Conservation (phyloP, 495 filamentous ascomycete genomes). For the Penicillium cataractarum region DNA sequence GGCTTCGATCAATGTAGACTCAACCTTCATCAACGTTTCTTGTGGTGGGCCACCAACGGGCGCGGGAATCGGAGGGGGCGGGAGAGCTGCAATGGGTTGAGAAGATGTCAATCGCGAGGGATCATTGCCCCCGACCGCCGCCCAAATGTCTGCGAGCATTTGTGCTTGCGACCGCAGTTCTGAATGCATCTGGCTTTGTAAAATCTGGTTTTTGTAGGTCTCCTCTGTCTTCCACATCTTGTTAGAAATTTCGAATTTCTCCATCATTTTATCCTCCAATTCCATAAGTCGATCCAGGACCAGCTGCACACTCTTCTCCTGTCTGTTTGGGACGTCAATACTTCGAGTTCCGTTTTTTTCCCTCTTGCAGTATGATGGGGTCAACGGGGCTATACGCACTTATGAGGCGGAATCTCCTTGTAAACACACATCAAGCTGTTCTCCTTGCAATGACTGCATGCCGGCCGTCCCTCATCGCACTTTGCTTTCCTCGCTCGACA, state of each 20-base stretch:
- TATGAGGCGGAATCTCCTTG: slow-evolving; percentile 62
- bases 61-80: not conserved
- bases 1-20: slow-evolving; percentile 5
- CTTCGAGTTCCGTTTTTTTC: not conserved
- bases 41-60: not conserved
- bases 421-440: slow-evolving; percentile 59
- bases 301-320: slow-evolving; percentile 47
- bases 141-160: not conserved
- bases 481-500: slow-evolving; percentile 66
- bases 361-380: not conserved
- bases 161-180: no score
- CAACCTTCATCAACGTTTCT: slow-evolving; percentile 21
- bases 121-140: not conserved
- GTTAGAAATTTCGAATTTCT: slow-evolving; percentile 13
- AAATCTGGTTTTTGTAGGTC: not conserved
- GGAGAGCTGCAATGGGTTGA: slow-evolving; percentile 5
- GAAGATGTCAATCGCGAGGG: not conserved
- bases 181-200: slow-evolving; percentile 10
- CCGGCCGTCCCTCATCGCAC: slow-evolving; percentile 62
- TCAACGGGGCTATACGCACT: slow-evolving; percentile 43
- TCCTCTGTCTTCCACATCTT: slow-evolving; percentile 19
- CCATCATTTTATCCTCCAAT: slow-evolving; percentile 32
- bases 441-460: slow-evolving; percentile 63
- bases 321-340: slow-evolving; percentile 30
- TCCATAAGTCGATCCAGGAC: slow-evolving; percentile 38